Evolutionary conservation across 176 grass and related monocot species (phyloP).

Genomic region (Carex cristatella): DNA sequence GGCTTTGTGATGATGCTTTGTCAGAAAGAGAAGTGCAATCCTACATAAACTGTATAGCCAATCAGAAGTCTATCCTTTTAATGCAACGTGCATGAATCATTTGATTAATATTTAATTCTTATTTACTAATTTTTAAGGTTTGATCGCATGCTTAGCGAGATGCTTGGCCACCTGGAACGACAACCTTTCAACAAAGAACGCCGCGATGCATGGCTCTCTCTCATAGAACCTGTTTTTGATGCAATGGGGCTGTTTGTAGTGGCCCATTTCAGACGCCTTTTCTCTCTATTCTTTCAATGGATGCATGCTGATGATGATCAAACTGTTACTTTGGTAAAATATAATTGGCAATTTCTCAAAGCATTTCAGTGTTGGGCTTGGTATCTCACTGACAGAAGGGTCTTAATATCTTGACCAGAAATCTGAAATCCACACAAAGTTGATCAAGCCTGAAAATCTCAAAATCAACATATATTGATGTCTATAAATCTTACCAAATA

Average conservation of each 20-base stretch:
- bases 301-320: conserved; percentile 86
- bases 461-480: not conserved
- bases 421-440: not conserved
- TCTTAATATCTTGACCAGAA: conserved; percentile 4
- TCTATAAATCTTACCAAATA: conserved; percentile 2
- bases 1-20: not conserved
- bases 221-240: conserved; percentile 67
- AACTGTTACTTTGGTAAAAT: conserved; percentile 61
- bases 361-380: conserved; percentile 6
- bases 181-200: conserved; percentile 71
- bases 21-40: not conserved
- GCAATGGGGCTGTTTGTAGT: conserved; percentile 83
- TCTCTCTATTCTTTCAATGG: conserved; percentile 87
- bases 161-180: conserved; percentile 81
- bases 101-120: not conserved
- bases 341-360: not conserved
- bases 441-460: not conserved
- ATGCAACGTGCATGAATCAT: not conserved
- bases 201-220: conserved; percentile 58
- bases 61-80: not conserved
- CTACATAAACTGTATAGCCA: not conserved
- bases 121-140: conserved; percentile 43
- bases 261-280: conserved; percentile 78
- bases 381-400: not conserved
- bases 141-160: conserved; percentile 68